A percentile compares a stretch with the other conserved stretches of the same genome.
phyloP scores from a whole-genome alignment of 2,329 filamentous ascomycete species.

The Aspergillus uvarum region DNA sequence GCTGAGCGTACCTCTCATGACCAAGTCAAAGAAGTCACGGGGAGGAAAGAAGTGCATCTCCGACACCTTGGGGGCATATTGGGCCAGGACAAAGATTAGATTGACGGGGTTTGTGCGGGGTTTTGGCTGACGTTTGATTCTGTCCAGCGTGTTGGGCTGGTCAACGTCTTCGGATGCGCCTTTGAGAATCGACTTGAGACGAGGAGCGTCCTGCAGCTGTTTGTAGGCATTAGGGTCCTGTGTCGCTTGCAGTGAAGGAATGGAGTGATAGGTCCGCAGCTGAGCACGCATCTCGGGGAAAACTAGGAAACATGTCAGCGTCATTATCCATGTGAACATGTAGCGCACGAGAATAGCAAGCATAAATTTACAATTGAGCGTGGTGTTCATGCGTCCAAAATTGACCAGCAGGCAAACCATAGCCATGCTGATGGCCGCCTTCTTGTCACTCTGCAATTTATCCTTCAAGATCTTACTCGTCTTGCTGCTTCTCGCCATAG shows the following conservation, averaged over 20 bases:
- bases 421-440: slow-evolving; percentile 94
- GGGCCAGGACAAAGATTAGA: slow-evolving; percentile 89
- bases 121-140: slow-evolving; percentile 67
- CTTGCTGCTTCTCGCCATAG: slow-evolving; percentile 98
- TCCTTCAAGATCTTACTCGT: slow-evolving; percentile 98
- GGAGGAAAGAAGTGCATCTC: slow-evolving; percentile 85
- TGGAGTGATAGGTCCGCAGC: slow-evolving; percentile 94
- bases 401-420: slow-evolving; percentile 99
- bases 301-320: slow-evolving; percentile 56
- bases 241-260: slow-evolving; percentile 90
- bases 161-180: slow-evolving; percentile 88
- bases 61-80: slow-evolving; percentile 85
- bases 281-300: slow-evolving; percentile 99
- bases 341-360: slow-evolving; percentile 3
- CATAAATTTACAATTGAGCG: slow-evolving; percentile 76
- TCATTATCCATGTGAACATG: neutral
- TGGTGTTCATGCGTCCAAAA: slow-evolving; percentile 98
- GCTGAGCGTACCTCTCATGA: slow-evolving; percentile 83
- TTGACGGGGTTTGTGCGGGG: slow-evolving; percentile 97
- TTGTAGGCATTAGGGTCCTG: slow-evolving; percentile 97
- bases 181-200: slow-evolving; percentile 95
- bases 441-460: slow-evolving; percentile 87
- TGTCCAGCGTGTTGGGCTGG: slow-evolving; percentile 80
- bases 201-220: slow-evolving; percentile 91
- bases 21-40: slow-evolving; percentile 91